Evolutionary conservation across 805 yeast genomes (phyloP).

Genomic region (Candida stauntonica): DNA sequence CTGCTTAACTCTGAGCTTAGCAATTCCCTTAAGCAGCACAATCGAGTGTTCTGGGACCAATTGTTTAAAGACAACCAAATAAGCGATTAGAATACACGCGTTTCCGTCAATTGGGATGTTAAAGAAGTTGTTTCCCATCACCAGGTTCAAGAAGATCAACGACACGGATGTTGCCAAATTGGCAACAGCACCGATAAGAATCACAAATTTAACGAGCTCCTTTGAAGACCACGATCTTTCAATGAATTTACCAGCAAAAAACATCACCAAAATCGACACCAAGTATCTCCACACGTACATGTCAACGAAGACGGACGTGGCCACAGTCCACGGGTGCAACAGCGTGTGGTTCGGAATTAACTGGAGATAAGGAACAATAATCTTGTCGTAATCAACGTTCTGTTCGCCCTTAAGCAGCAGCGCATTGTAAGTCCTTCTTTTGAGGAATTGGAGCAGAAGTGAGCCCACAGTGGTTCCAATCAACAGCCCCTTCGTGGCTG

Average conservation of each 20-base stretch:
- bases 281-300: conserved; percentile 42
- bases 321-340: conserved; percentile 59
- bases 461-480: conserved; percentile 38
- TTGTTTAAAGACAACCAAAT: conserved; percentile 63
- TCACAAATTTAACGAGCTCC: conserved; percentile 46
- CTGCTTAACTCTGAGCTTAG: conserved; percentile 56
- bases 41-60: conserved; percentile 58
- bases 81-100: conserved; percentile 51
- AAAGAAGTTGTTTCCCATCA: conserved; percentile 22
- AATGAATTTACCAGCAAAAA: conserved; percentile 59
- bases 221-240: conserved; percentile 61
- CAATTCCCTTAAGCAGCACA: conserved; percentile 40
- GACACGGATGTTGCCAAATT: conserved; percentile 37
- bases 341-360: conserved; percentile 56
- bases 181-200: conserved; percentile 47
- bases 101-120: conserved; percentile 50
- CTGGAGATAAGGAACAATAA: conserved; percentile 55
- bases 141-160: conserved; percentile 26
- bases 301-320: conserved; percentile 64
- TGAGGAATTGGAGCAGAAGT: conserved; percentile 36
- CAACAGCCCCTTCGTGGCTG: conserved; percentile 44
- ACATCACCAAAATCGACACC: conserved; percentile 43
- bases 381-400: conserved; percentile 33
- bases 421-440: conserved; percentile 33
- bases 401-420: conserved; percentile 20